Base-by-base conservation (phyloP, 2,329 filamentous ascomycete genomes). In the Hymenoscyphus infarciens region DNA sequence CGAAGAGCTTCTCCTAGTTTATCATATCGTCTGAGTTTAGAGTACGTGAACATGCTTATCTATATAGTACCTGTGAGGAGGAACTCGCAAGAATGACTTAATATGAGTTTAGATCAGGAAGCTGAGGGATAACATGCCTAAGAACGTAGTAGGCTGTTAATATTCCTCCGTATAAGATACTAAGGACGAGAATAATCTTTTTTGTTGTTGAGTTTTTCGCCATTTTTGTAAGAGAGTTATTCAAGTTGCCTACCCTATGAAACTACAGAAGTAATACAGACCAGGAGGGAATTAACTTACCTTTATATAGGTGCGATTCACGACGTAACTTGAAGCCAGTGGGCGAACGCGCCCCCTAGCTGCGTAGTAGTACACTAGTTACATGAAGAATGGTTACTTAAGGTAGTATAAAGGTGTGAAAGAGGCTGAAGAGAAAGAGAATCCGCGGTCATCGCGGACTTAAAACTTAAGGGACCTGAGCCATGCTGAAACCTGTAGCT, bases 81-180 rank as follows among this genome's bases (percentile, higher is more conserved):
- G 77, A 57, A 63, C 77, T 80, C 67, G 82, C 66, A 8, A 83
- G 70, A 27, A 79, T 66, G 49, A 83, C 68, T 42, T 77, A 74
- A 66, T 80, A 81, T 0, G 69, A 62, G 0, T 69, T 59, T 27
- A 74, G 72, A n/a, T 74, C 68, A 1, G 77, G 72, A 0, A 77
- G 66, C 0, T 76, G 70, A 10, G 82, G 80, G 10, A 84, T 56
- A 27, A 76, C 75, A 73, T 86, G 81, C 64, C 80, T 80, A 31
- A 83, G 78, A 31, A 83, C 73, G 66, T 83, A 82, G 66, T 86
- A 83, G 1, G 83, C 81, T 3, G 74, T 77, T 5, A 78, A 80
- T 3, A 83, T 61, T 27, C 83, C 83, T 11, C 72, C 81, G 64
- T 81, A 84, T 10, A 81, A 83, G 22, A 78, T 81, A 27, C 83